phyloP scores from a whole-genome alignment of 306 rosid genomes.

The Inga oerstediana region DNA sequence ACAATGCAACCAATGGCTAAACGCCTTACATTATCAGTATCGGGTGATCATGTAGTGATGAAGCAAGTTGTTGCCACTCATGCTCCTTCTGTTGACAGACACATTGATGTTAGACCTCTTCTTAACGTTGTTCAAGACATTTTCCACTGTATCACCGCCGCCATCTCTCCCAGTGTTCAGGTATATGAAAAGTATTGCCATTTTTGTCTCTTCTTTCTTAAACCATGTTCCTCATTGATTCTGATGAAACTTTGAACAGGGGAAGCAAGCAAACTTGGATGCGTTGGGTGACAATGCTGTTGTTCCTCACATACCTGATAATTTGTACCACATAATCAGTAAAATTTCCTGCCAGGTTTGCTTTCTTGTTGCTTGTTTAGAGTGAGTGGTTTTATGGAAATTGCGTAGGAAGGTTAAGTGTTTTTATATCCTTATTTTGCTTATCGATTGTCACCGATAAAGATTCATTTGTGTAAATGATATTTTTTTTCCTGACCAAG shows the following conservation, averaged over 20 bases:
- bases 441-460: neutral
- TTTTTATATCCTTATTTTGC: neutral
- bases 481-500: neutral
- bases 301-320: constrained; percentile 41
- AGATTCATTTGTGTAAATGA: neutral
- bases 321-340: constrained; percentile 45
- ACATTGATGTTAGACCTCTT: constrained; percentile 47
- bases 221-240: neutral
- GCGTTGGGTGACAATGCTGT: constrained; percentile 36
- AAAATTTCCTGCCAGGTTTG: constrained; percentile 64
- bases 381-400: neutral
- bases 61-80: constrained; percentile 50
- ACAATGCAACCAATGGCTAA: constrained; percentile 31
- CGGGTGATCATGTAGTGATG: constrained; percentile 49
- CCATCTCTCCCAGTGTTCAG: constrained; percentile 39
- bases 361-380: neutral
- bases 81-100: constrained; percentile 43
- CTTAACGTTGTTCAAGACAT: constrained; percentile 56
- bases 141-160: constrained; percentile 39
- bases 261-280: constrained; percentile 25
- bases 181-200: constrained; percentile 1
- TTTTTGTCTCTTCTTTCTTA: neutral
- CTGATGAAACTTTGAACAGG: constrained; percentile 31
- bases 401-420: neutral
- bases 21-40: constrained; percentile 40